Evolutionary conservation across 2,329 filamentous ascomycete species (phyloP).

Genomic region (Calonectria honghensis): DNA sequence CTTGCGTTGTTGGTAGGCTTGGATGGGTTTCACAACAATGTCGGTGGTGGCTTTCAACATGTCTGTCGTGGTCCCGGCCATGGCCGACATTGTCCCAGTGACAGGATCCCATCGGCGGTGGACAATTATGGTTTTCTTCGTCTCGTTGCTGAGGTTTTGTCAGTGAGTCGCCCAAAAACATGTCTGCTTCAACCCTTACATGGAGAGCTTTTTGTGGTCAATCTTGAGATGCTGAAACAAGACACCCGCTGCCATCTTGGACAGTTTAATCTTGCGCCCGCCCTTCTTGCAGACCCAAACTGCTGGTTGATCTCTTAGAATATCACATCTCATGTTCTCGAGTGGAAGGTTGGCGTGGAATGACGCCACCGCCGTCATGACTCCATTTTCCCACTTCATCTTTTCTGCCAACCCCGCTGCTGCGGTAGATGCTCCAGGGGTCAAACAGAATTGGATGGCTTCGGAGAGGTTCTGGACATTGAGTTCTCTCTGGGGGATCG

Average conservation of each 20-base stretch:
- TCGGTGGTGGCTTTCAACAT: constrained; percentile 41
- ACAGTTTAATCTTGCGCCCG: constrained; percentile 36
- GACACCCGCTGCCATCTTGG: constrained; percentile 44
- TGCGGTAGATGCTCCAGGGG: constrained; percentile 31
- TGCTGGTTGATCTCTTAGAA: constrained; percentile 32
- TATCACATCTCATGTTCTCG: constrained; percentile 44
- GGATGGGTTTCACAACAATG: constrained; percentile 42
- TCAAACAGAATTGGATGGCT: constrained; percentile 42
- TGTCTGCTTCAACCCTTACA: constrained; percentile 14
- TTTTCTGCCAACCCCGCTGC: constrained; percentile 34
- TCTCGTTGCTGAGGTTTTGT: constrained; percentile 39
- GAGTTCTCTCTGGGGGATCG: constrained; percentile 42
- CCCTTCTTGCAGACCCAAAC: constrained; percentile 40
- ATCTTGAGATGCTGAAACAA: constrained; percentile 36
- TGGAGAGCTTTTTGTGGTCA: constrained; percentile 40
- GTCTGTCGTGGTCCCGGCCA: constrained; percentile 35
- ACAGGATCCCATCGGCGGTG: constrained; percentile 48
- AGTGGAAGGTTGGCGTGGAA: constrained; percentile 52
- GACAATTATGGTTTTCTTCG: constrained; percentile 38
- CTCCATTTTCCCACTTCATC: constrained; percentile 46
- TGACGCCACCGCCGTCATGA: constrained; percentile 45
- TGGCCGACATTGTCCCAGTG: constrained; percentile 34
- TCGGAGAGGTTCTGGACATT: constrained; percentile 38
- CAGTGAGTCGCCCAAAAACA: not conserved
- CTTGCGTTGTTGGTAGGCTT: constrained; percentile 42